These are phyloP conservation scores for Aristolochia fimbriata DNA, from an alignment of 164 flowering plant species.

Conservation along the genomic window DNA sequence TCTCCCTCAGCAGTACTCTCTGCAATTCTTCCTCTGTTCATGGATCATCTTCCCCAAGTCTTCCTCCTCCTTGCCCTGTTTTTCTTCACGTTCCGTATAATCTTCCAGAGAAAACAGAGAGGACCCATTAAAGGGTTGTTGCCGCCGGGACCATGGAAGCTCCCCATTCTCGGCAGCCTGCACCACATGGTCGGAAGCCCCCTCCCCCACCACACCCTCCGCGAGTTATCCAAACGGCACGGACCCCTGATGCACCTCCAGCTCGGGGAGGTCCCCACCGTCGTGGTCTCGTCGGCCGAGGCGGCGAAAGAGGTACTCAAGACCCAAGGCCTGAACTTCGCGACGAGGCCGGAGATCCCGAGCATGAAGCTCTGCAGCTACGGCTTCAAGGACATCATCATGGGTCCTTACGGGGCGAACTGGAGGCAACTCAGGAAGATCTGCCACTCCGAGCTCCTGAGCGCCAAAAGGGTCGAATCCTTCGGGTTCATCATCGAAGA, in stretches of 20 bases:
- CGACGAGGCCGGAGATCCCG: neutral
- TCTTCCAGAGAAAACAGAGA: too few relatives aligned
- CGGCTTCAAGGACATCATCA: neutral
- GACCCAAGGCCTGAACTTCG: neutral
- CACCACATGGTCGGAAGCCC: neutral
- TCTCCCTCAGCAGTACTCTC: too few relatives aligned
- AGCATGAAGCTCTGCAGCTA: neutral
- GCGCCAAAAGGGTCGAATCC: neutral
- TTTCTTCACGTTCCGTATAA: too few relatives aligned
- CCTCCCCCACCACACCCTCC: neutral
- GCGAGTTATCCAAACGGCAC: neutral
- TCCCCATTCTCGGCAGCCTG: neutral
- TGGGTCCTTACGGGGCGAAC: neutral
- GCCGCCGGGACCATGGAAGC: neutral
- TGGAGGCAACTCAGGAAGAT: slow-evolving; percentile 1
- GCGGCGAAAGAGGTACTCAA: neutral
- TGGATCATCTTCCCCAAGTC: too few relatives aligned
- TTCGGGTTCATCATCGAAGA: neutral
- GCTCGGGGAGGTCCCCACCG: neutral
- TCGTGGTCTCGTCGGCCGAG: neutral
- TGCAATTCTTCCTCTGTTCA: too few relatives aligned
- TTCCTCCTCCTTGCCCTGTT: too few relatives aligned
- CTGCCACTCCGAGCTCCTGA: neutral
- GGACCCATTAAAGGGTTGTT: too few relatives aligned
- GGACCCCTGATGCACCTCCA: neutral